These are phyloP conservation scores for Penicillium silybi DNA, from an alignment of 495 filamentous ascomycete genomes.

Conservation along the genomic window DNA sequence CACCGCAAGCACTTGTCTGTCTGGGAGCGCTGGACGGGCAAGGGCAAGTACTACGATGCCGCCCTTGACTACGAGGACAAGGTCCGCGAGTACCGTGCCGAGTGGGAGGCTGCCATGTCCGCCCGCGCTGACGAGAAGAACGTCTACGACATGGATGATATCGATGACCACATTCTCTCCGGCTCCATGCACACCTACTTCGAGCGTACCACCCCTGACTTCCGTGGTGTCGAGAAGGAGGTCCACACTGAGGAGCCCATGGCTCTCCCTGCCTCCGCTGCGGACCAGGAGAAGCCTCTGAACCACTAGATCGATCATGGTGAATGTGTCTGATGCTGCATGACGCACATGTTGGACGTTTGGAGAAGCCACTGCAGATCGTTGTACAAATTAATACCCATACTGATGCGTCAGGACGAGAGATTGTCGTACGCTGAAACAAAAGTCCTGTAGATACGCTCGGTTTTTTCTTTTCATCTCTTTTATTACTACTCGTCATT, in stretches of 20 bases:
- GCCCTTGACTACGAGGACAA: conserved; percentile 70
- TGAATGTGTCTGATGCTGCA: not conserved
- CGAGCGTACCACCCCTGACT: conserved; percentile 43
- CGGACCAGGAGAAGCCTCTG: conserved; percentile 9
- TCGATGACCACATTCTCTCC: conserved; percentile 23
- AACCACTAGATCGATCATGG: not conserved
- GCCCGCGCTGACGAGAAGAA: conserved; percentile 39
- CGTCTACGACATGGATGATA: conserved; percentile 5
- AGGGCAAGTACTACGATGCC: conserved; percentile 75
- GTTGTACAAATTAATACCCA: not conserved
- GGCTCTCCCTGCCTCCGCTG: conserved; percentile 12
- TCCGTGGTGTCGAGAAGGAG: conserved; percentile 35
- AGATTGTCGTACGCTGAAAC: not conserved
- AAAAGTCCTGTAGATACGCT: not conserved
- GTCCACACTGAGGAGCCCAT: conserved; percentile 6
- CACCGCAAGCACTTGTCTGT: conserved; percentile 74
- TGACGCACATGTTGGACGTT: not conserved
- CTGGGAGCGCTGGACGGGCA: conserved; percentile 62
- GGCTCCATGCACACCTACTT: conserved; percentile 43
- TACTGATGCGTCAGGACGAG: not conserved
- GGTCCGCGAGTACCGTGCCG: conserved; percentile 68
- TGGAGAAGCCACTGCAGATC: not conserved
- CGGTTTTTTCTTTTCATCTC: not conserved
- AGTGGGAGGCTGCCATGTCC: conserved; percentile 56
- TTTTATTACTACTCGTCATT: not conserved